These are phyloP conservation scores for Ogataea nakhonphanomensis DNA, from an alignment of 805 yeast species.

Conservation along the genomic window DNA sequence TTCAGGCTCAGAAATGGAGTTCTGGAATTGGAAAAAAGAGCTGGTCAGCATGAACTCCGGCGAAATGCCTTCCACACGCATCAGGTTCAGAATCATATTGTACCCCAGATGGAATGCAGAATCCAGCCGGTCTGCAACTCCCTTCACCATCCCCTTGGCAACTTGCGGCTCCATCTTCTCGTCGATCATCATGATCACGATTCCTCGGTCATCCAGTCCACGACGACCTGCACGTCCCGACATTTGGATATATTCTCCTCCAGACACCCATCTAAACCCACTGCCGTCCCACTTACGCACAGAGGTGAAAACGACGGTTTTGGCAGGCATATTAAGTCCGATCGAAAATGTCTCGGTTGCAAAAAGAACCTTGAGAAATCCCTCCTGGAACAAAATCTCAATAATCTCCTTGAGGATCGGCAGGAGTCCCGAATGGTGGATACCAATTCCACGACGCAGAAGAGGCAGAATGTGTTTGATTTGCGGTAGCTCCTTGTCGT, in stretches of 20 bases:
- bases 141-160: constrained; percentile 99
- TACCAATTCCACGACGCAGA: constrained; percentile 93
- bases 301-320: constrained; percentile 95
- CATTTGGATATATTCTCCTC: constrained; percentile 99
- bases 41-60: constrained; percentile 96
- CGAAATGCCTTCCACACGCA: constrained; percentile 97
- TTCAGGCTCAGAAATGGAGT: constrained; percentile 83
- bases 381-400: constrained; percentile 96
- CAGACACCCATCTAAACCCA: constrained; percentile 98
- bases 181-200: constrained; percentile 98
- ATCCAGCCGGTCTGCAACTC: constrained; percentile 95
- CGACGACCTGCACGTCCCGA: constrained; percentile 99
- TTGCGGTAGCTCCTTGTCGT: constrained; percentile 90
- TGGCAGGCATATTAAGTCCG: constrained; percentile 99
- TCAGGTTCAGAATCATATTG: constrained; percentile 91
- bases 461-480: constrained; percentile 88
- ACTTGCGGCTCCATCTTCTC: constrained; percentile 99
- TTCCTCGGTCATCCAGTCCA: constrained; percentile 98
- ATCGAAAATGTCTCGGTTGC: constrained; percentile 98
- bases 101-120: constrained; percentile 97
- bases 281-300: constrained; percentile 98
- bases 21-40: constrained; percentile 94
- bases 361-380: constrained; percentile 86
- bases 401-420: constrained; percentile 92
- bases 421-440: constrained; percentile 94